Base-by-base conservation (phyloP, 257 asterid genomes). In the Nyctanthes arbortristis region DNA sequence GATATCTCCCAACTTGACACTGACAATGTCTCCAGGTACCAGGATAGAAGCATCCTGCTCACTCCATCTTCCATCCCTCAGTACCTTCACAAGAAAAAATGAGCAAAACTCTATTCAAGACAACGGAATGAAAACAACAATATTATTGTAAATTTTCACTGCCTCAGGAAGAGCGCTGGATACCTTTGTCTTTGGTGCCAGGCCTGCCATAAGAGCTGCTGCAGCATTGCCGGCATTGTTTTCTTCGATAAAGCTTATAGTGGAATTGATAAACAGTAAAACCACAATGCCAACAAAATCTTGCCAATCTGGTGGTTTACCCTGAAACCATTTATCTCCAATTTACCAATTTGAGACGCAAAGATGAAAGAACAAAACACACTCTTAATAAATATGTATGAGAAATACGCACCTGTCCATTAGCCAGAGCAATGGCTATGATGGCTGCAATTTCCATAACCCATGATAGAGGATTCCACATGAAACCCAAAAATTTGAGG, bases 381-480 rank as follows among this genome's bases (percentile, higher is more conserved):
- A 37, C 13, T 57, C 22, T 18, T 14, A 39, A 18, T n/a, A 22
- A 24, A 7, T 2, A 5, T n/a, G 55, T 2, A 13, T 4, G 18
- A 65, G 28, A 22, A 27, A 43, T 74, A 85, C n/a, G n/a, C n/a
- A n/a, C 92, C 80, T 75, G 71, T 75, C 93, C 93, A 67, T 89
- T 85, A 12, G 96, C 87, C 70, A 87, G 43, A 7, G 65, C 80
- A 45, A 89, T 89, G 28, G 96, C 96, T 39, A 89, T 83, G 66
- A 89, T 58, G 7, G 96, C 96, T n/a, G 96, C 96, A 18, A 80
- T 78, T 55, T 86, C 96, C 96, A 89, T 87, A 25, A 86, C 93
- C 96, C 96, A 89, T 29, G 96, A 89, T 30, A 87, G 63, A 5
- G 93, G 96, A 27, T 88, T 88, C 96, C 96, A 88, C 93, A 88